Conservation (phyloP, 139 green algal genomes). For the Chlamydomonas sp. region DNA sequence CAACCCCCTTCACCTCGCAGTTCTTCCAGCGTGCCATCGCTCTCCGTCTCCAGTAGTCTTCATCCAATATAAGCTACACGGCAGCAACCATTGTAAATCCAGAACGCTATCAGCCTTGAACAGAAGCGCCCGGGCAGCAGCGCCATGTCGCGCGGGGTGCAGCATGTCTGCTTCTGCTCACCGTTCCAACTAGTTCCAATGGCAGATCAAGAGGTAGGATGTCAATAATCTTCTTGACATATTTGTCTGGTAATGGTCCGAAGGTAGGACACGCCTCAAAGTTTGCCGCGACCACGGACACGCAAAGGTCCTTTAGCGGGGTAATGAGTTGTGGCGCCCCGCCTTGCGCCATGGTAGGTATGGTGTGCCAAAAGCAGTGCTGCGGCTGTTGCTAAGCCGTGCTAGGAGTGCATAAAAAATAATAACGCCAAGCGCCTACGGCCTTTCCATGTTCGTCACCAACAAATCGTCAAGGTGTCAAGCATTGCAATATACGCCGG, state of each 20-base stretch:
- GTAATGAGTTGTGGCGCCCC: constrained; percentile 8
- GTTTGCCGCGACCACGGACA: constrained; percentile 66
- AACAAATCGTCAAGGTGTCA: no score
- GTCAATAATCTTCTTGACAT: constrained; percentile 65
- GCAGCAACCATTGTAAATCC: not conserved
- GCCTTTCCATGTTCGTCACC: no score
- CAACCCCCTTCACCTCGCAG: constrained; percentile 52
- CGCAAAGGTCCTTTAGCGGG: constrained; percentile 65
- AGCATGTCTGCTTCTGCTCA: constrained; percentile 19
- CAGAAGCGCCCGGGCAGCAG: no score
- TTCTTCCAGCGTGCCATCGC: constrained; percentile 72
- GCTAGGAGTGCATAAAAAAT: no score
- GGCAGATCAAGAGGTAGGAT: constrained; percentile 76
- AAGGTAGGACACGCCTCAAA: constrained; percentile 69
- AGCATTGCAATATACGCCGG: no score
- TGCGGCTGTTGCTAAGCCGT: no score
- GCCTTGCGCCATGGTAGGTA: constrained; percentile 13
- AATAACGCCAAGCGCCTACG: no score
- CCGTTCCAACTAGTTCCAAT: constrained; percentile 76
- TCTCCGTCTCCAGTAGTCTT: constrained; percentile 80
- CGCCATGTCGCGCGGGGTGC: not conserved
- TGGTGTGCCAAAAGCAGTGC: not conserved
- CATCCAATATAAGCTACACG: constrained; percentile 68
- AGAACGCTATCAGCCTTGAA: not conserved
- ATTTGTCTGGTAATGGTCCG: constrained; percentile 56